Evolutionary conservation across 139 green algal genomes (phyloP).

Genomic region (Chlamydomonas sp.): DNA sequence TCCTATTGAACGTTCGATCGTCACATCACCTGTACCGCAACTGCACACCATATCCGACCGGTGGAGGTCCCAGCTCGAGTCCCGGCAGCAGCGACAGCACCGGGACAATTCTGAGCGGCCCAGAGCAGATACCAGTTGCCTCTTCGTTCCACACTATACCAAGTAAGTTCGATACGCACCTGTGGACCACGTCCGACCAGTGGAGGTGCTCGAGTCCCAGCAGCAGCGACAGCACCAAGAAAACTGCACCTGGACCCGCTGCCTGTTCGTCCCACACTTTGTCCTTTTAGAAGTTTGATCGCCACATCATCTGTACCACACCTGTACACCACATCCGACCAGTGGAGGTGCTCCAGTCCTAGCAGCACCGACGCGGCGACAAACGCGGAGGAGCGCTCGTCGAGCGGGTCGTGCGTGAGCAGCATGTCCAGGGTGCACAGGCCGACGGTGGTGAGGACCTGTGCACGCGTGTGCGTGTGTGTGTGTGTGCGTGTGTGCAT

Average conservation of each 20-base stretch:
- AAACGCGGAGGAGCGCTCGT: slow-evolving; percentile 39
- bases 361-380: slow-evolving; percentile 47
- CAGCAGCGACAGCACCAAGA: not conserved
- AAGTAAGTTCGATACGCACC: slow-evolving; percentile 18
- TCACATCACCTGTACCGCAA: no score
- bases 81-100: not conserved
- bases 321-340: slow-evolving; percentile 45
- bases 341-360: slow-evolving; percentile 58
- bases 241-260: not conserved
- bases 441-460: slow-evolving; percentile 39
- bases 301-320: no score
- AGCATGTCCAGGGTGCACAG: slow-evolving; percentile 51
- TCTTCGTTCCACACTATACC: not conserved
- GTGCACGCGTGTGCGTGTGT: no score
- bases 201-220: slow-evolving; percentile 52
- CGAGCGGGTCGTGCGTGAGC: slow-evolving; percentile 26
- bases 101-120: not conserved
- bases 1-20: no score
- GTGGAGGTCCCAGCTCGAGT: no score
- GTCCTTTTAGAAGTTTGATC: not conserved
- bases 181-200: slow-evolving; percentile 42
- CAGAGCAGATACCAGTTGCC: no score
- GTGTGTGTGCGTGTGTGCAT: not conserved
- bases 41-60: no score
- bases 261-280: not conserved